These are phyloP conservation scores for Naegleria fowleri DNA, from an alignment of 208 protist species.

Conservation along the genomic window DNA sequence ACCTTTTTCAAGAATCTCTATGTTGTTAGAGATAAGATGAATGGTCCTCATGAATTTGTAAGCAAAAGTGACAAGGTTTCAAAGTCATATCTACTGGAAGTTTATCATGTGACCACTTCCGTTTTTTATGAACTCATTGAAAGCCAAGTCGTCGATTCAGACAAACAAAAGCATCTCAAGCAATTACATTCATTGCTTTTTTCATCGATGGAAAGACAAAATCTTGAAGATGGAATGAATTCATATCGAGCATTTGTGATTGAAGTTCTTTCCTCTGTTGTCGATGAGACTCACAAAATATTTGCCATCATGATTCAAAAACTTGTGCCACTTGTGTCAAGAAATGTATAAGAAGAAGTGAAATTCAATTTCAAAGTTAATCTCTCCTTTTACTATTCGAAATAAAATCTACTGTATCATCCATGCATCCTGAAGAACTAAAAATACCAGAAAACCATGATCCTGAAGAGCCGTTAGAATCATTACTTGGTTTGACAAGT, in stretches of 20 bases:
- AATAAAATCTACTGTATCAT: background rate
- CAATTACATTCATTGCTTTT: background rate
- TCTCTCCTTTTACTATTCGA: background rate
- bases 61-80: background rate
- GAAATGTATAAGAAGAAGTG: too few species aligned
- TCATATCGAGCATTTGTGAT: background rate
- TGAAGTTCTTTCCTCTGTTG: background rate
- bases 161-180: background rate
- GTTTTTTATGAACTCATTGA: background rate
- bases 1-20: background rate
- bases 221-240: background rate
- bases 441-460: background rate
- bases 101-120: background rate
- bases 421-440: background rate
- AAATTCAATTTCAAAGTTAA: too few species aligned
- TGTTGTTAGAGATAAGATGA: background rate
- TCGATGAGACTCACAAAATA: background rate
- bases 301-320: slow-evolving; percentile 5
- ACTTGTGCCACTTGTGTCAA: background rate
- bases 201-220: background rate
- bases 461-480: background rate
- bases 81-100: background rate
- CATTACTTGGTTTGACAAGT: background rate
- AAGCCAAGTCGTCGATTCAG: background rate
- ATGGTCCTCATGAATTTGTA: background rate